Evolutionary conservation across 1,139 yeast genomes (phyloP).

Genomic region (Debaryomyces udenii): DNA sequence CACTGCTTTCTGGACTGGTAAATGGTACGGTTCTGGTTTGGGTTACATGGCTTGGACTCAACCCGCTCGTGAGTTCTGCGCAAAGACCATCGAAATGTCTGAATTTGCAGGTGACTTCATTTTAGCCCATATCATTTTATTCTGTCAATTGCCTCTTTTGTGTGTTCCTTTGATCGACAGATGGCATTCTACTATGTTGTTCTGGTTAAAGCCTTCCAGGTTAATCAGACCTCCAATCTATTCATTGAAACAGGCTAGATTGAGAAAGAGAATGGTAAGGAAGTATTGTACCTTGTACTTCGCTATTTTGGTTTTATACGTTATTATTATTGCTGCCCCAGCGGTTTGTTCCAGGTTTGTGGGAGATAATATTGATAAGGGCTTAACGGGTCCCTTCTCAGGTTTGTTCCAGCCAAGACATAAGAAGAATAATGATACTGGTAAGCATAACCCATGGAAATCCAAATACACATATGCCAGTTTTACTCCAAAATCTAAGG

Average conservation of each 20-base stretch:
- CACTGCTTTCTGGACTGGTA: constrained; percentile 99
- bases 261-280: constrained; percentile 98
- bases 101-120: constrained; percentile 97
- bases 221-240: constrained; percentile 99
- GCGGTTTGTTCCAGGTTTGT: constrained; percentile 65
- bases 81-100: constrained; percentile 91
- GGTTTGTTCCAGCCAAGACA: constrained; percentile 92
- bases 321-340: constrained; percentile 86
- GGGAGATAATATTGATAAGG: constrained; percentile 34
- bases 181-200: constrained; percentile 98
- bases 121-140: constrained; percentile 85
- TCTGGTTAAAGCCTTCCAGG: constrained; percentile 98
- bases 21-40: constrained; percentile 95
- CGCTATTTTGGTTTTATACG: constrained; percentile 66
- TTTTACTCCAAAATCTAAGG: constrained; percentile 55
- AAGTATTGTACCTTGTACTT: constrained; percentile 88
- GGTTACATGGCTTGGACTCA: constrained; percentile 97
- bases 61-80: constrained; percentile 94
- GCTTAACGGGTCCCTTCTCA: constrained; percentile 51
- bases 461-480: constrained; percentile 49
- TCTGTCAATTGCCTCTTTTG: constrained; percentile 87
- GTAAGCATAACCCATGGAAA: constrained; percentile 51
- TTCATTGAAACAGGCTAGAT: constrained; percentile 94
- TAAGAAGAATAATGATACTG: constrained; percentile 81
- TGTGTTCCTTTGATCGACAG: constrained; percentile 88